Evolutionary conservation across 148 eudicot species (phyloP).

Genomic region (Diospyros lotus): DNA sequence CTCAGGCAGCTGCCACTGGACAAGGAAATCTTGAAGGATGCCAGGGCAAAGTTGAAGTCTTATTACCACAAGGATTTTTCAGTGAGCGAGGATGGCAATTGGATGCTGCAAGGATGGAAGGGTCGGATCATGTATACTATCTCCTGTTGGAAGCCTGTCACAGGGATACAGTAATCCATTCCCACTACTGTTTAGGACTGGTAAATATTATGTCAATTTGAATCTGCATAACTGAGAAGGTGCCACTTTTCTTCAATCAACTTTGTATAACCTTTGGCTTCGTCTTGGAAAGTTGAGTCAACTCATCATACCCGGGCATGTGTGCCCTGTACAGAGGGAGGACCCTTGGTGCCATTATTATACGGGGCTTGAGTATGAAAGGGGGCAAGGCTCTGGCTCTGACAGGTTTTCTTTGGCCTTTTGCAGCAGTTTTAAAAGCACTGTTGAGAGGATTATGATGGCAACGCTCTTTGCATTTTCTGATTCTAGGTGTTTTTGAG

Average conservation of each 20-base stretch:
- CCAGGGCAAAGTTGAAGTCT: constrained; percentile 33
- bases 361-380: too few species aligned
- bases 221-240: background rate
- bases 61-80: constrained; percentile 51
- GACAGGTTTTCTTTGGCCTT: too few species aligned
- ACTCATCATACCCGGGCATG: too few species aligned
- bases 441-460: too few species aligned
- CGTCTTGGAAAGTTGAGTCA: background rate
- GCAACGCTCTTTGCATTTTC: too few species aligned
- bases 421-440: too few species aligned
- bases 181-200: background rate
- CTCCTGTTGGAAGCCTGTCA: constrained; percentile 54
- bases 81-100: constrained; percentile 43
- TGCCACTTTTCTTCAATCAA: background rate
- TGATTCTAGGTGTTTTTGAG: too few species aligned
- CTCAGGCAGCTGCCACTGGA: constrained; percentile 37
- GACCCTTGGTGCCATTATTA: too few species aligned
- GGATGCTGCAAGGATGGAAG: constrained; percentile 84
- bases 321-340: too few species aligned
- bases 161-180: background rate
- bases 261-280: background rate
- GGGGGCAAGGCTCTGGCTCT: too few species aligned
- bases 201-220: background rate
- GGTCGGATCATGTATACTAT: constrained; percentile 53
- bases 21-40: constrained; percentile 27